phyloP scores from a whole-genome alignment of 2,329 filamentous ascomycete species.

The Diaporthe longicolla region DNA sequence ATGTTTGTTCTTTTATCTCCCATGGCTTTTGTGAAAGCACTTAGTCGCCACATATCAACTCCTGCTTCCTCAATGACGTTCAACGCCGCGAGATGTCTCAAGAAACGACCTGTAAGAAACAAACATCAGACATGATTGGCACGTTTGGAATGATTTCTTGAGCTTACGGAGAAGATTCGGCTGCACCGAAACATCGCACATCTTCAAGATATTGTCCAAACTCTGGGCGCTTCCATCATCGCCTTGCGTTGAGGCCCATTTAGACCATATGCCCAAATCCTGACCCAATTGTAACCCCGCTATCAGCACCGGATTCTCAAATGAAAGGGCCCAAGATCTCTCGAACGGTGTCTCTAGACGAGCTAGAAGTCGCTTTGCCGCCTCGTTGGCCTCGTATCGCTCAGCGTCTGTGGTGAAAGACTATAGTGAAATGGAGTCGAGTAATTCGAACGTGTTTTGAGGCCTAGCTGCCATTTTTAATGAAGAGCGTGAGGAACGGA shows the following conservation, averaged over 20 bases:
- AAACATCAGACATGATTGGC: background rate
- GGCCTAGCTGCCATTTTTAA: background rate
- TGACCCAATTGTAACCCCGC: constrained; percentile 51
- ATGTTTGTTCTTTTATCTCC: constrained; percentile 45
- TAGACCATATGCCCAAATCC: constrained; percentile 51
- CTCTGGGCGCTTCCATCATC: constrained; percentile 48
- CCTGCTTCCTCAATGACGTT: constrained; percentile 50
- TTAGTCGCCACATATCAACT: constrained; percentile 50
- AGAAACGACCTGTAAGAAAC: constrained; percentile 45
- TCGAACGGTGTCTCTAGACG: constrained; percentile 52
- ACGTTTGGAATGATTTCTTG: background rate
- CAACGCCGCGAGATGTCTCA: constrained; percentile 50
- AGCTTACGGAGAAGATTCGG: constrained; percentile 50
- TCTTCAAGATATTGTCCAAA: constrained; percentile 48
- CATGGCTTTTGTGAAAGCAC: constrained; percentile 50
- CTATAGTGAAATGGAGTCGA: background rate
- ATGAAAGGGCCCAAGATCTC: constrained; percentile 50
- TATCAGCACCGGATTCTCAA: constrained; percentile 50
- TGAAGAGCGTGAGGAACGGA: background rate
- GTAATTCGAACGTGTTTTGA: background rate
- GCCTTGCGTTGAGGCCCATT: constrained; percentile 45
- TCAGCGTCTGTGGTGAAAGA: background rate
- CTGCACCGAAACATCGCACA: constrained; percentile 46
- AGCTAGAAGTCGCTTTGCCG: constrained; percentile 28
- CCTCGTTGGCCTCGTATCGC: constrained; percentile 22